Conservation (phyloP, 2,329 filamentous ascomycete species). For the Sporothrix phasma region DNA sequence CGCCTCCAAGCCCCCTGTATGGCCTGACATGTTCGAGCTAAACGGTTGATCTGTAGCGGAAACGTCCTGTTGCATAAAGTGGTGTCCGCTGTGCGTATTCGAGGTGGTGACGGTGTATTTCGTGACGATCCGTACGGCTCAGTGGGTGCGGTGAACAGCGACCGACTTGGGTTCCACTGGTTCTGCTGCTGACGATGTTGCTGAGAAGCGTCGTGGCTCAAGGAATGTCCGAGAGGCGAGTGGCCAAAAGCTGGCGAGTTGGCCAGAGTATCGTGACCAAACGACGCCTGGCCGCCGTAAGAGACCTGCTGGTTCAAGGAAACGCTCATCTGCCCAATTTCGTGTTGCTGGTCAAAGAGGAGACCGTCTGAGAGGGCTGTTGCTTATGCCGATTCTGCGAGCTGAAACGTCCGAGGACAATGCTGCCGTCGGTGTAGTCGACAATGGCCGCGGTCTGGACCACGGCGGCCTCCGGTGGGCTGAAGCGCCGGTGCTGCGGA, state of each 20-base stretch:
- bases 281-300: slow-evolving; percentile 16
- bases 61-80: background rate
- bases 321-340: slow-evolving; percentile 15
- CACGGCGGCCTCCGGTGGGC: background rate
- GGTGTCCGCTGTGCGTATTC: background rate
- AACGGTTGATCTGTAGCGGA: background rate
- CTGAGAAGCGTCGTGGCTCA: background rate
- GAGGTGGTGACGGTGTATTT: slow-evolving; percentile 8
- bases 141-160: slow-evolving; percentile 2
- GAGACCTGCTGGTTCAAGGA: slow-evolving; percentile 15
- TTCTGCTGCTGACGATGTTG: background rate
- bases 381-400: background rate
- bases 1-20: background rate
- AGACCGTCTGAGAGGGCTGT: background rate
- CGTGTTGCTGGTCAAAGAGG: background rate
- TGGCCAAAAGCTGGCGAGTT: background rate
- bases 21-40: slow-evolving; percentile 7
- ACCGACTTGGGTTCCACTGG: slow-evolving; percentile 12
- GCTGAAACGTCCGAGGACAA: background rate
- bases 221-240: background rate
- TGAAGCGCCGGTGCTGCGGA: background rate
- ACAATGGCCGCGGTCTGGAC: background rate
- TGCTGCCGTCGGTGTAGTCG: background rate
- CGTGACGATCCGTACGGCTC: slow-evolving; percentile 8
- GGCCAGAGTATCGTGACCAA: slow-evolving; percentile 8